Conservation (phyloP, 164 flowering plant species). For the Nymphaea thermarum region DNA sequence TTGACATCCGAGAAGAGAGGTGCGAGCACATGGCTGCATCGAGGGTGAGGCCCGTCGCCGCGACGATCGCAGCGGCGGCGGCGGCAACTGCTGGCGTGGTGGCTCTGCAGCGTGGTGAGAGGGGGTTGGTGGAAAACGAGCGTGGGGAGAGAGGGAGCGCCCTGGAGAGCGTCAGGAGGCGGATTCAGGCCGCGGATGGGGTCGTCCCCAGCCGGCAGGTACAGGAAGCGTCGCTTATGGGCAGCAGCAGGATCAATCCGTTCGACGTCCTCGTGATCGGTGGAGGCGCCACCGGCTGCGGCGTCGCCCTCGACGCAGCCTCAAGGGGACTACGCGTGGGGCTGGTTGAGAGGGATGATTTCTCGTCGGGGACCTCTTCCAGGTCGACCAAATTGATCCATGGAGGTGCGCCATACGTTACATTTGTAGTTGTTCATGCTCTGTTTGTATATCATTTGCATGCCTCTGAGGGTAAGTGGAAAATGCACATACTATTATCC, state of each 20-base stretch:
- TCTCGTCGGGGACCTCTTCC: constrained; percentile 90
- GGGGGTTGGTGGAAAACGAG: constrained; percentile 15
- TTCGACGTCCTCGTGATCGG: constrained; percentile 90
- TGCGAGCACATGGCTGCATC: constrained; percentile 18
- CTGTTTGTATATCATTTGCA: not conserved
- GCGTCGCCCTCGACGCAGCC: constrained; percentile 84
- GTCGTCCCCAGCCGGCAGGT: constrained; percentile 51
- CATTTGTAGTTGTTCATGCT: not conserved
- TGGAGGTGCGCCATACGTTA: constrained; percentile 45
- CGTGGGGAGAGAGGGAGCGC: constrained; percentile 13
- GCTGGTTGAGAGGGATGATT: constrained; percentile 95
- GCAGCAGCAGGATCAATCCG: constrained; percentile 44
- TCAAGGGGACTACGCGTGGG: constrained; percentile 88
- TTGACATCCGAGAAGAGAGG: constrained; percentile 13
- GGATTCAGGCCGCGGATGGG: constrained; percentile 37
- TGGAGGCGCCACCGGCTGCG: constrained; percentile 94
- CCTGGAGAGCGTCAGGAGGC: constrained; percentile 25
- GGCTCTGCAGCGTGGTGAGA: constrained; percentile 11
- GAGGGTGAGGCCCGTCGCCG: constrained; percentile 49
- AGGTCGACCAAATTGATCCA: constrained; percentile 89
- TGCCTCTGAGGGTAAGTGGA: not conserved
- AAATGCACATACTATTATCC: too few relatives aligned
- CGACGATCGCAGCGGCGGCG: constrained; percentile 18
- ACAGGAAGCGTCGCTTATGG: constrained; percentile 58
- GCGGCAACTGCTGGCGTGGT: constrained; percentile 25